Evolutionary conservation across 106 monocot species (phyloP), one percentile per base, ranked within the genome.

Genomic region (Ottelia alismoides): DNA sequence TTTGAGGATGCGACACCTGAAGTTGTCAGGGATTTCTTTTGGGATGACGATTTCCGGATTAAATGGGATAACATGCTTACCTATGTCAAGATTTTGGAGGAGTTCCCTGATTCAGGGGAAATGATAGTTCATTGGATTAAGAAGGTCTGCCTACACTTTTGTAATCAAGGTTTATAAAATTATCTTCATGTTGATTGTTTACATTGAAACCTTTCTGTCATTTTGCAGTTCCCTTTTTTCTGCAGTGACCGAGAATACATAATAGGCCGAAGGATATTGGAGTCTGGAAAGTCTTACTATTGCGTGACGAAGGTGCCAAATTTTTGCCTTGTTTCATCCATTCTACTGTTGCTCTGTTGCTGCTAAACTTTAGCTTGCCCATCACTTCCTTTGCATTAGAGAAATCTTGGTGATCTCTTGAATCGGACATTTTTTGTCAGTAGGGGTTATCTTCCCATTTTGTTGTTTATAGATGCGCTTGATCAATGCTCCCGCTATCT

Each of bases 271-370:
- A 74, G 94, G 12, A 89, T 96, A 61, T 96, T 88, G 94, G 94
- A 96, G 57, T 78, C 71, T 18, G 81, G 81, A 54, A 81, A 82
- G 46, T 61, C 82, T 32, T 96, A 81, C 60, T 96, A 78, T 49
- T 96, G 94, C 62, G 76, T 96, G 35, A 96, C 94, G 58, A 96
- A 96, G 88, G 94, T 96, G n/a, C n/a, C n/a, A n/a, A n/a, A n/a
- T n/a, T n/a, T n/a, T n/a, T n/a, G n/a, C n/a, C n/a, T n/a, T n/a
- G n/a, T n/a, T n/a, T n/a, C n/a, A n/a, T n/a, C n/a, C n/a, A n/a
- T n/a, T n/a, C n/a, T n/a, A n/a, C n/a, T n/a, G n/a, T n/a, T n/a
- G n/a, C n/a, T n/a, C n/a, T n/a, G n/a, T n/a, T n/a, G n/a, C n/a
- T n/a, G n/a, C n/a, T n/a, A n/a, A n/a, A n/a, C n/a, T n/a, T n/a